Evolutionary conservation across 2,329 filamentous ascomycete genomes (phyloP).

Genomic region (Hymenoscyphus albidus): DNA sequence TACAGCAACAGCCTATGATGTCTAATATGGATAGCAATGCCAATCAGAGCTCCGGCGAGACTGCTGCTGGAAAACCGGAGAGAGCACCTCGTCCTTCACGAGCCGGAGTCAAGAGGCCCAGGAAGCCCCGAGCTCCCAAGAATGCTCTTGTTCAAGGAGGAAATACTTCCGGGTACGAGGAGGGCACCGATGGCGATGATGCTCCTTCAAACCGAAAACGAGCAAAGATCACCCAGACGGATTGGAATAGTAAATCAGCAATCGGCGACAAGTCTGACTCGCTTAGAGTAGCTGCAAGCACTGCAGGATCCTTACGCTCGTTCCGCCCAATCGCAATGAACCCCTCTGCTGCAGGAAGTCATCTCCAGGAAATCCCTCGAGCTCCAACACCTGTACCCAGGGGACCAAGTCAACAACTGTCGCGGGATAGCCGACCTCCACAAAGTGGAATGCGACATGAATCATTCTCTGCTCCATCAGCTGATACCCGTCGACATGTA

Average conservation of each 20-base stretch:
- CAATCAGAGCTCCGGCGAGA: conserved; percentile 17
- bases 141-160: conserved; percentile 41
- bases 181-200: conserved; percentile 45
- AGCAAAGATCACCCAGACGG: conserved; percentile 70
- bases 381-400: conserved; percentile 71
- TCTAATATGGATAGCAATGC: conserved; percentile 21
- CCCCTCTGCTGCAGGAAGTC: conserved; percentile 45
- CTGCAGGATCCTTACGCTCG: conserved; percentile 78
- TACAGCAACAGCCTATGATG: conserved; percentile 24
- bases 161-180: conserved; percentile 72
- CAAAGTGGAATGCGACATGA: conserved; percentile 57
- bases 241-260: conserved; percentile 66
- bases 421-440: conserved; percentile 24
- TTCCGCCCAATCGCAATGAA: conserved; percentile 67
- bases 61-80: conserved; percentile 17
- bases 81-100: conserved; percentile 31
- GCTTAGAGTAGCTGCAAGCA: conserved; percentile 84
- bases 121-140: conserved; percentile 22
- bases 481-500: conserved; percentile 32
- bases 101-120: conserved; percentile 30
- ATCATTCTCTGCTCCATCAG: conserved; percentile 50
- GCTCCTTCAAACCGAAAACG: conserved; percentile 60
- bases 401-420: conserved; percentile 37
- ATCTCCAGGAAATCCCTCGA: conserved; percentile 69
- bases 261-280: conserved; percentile 75